Percentiles rank a stretch among this genome's conserved stretches.
These are phyloP conservation scores for Mimosa bimucronata DNA, from an alignment of 306 rosid genomes.

Conservation along the genomic window DNA sequence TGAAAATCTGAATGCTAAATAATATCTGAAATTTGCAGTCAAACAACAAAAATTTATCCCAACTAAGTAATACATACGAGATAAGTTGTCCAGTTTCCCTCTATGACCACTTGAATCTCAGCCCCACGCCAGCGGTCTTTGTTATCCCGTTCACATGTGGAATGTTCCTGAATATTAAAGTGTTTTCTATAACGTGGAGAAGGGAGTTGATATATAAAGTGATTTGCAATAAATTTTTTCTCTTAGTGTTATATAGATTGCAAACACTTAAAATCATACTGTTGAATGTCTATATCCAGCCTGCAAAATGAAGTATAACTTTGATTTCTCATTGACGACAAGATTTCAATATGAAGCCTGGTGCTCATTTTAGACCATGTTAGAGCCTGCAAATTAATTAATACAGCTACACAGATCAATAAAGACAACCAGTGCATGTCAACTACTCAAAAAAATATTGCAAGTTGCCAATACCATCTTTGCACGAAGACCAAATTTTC, in stretches of 20 bases:
- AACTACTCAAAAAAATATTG: background rate
- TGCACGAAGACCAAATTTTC: slow-evolving; percentile 98
- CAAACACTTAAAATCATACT: too few species aligned
- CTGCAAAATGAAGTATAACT: slow-evolving; percentile 76
- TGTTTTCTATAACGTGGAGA: slow-evolving; percentile 33
- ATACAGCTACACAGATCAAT: slow-evolving; percentile 17
- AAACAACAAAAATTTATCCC: slow-evolving; percentile 23
- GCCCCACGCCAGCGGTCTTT: slow-evolving; percentile 86
- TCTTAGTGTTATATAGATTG: background rate
- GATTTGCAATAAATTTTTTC: slow-evolving; percentile 7
- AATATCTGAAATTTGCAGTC: slow-evolving; percentile 25
- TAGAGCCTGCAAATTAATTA: slow-evolving; percentile 68
- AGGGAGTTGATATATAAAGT: slow-evolving; percentile 28
- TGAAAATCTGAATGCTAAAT: too few species aligned
- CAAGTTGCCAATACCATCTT: slow-evolving; percentile 75
- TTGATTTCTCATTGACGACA: slow-evolving; percentile 86
- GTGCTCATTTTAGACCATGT: slow-evolving; percentile 99
- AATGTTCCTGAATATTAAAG: slow-evolving; percentile 70
- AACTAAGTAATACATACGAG: slow-evolving; percentile 58
- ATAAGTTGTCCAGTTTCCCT: slow-evolving; percentile 97
- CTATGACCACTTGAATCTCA: slow-evolving; percentile 96
- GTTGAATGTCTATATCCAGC: slow-evolving; percentile 93
- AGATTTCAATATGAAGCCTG: slow-evolving; percentile 91
- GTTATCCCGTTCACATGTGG: slow-evolving; percentile 79
- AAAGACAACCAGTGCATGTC: slow-evolving; percentile 5